phyloP scores from a whole-genome alignment of 1,139 yeast species.

The Pneumocystis jirovecii region DNA sequence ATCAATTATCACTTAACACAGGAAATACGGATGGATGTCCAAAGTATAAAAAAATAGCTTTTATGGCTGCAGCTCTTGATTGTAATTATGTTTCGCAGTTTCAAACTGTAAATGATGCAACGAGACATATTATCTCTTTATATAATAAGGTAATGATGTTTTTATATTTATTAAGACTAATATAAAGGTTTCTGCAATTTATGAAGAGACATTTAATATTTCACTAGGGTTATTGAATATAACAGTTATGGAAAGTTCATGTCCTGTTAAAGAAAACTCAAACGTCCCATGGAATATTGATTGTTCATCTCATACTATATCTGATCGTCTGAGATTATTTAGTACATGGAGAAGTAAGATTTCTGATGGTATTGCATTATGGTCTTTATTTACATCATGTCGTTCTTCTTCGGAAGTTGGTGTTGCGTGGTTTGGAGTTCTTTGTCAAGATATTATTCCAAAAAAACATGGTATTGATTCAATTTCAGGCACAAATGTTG shows the following conservation, averaged over 20 bases:
- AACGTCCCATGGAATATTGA: constrained; percentile 23
- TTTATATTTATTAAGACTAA: background rate
- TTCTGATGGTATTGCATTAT: constrained; percentile 25
- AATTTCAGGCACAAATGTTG: constrained; percentile 26
- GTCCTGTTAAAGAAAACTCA: constrained; percentile 17
- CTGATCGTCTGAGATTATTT: constrained; percentile 22
- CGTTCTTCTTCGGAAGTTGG: constrained; percentile 26
- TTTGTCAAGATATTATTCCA: constrained; percentile 20
- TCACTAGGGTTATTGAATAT: constrained; percentile 22
- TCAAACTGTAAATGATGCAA: constrained; percentile 21
- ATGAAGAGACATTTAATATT: constrained; percentile 26
- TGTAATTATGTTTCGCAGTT: constrained; percentile 24
- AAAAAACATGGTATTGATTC: constrained; percentile 12
- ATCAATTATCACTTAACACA: constrained; percentile 20
- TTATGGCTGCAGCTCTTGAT: constrained; percentile 28
- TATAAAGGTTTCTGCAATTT: constrained; percentile 19
- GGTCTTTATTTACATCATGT: constrained; percentile 28
- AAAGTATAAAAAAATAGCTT: constrained; percentile 21
- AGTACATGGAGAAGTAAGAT: constrained; percentile 24
- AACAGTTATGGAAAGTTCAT: constrained; percentile 16
- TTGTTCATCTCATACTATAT: constrained; percentile 19
- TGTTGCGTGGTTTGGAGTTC: constrained; percentile 28
- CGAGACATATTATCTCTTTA: constrained; percentile 22
- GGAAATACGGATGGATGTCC: constrained; percentile 27
- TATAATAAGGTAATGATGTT: constrained; percentile 22